These are phyloP conservation scores for Peronospora belbahrii DNA, from an alignment of 352 stramenopile genomes.

Conservation along the genomic window DNA sequence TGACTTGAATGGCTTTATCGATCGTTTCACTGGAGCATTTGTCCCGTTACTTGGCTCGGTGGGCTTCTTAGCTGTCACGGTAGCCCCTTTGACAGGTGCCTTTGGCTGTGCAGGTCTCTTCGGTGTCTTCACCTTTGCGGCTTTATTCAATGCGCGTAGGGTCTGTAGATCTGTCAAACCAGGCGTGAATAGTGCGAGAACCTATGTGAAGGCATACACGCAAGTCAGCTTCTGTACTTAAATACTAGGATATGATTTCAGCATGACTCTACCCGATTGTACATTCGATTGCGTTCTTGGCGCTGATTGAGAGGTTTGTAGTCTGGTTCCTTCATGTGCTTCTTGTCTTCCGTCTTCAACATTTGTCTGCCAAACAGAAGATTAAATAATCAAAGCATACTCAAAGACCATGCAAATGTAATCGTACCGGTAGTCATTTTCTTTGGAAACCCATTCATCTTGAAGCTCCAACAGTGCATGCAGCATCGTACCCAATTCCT, in stretches of 20 bases:
- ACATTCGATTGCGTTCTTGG: conserved; percentile 81
- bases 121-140: conserved; percentile 46
- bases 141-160: conserved; percentile 61
- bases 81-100: conserved; percentile 16
- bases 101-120: conserved; percentile 38
- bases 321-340: conserved; percentile 69
- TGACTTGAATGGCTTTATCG: conserved; percentile 74
- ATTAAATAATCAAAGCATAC: neutral
- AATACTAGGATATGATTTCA: neutral
- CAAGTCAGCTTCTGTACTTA: neutral
- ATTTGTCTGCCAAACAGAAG: conserved; percentile 49
- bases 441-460: conserved; percentile 77
- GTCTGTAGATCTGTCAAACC: conserved; percentile 61
- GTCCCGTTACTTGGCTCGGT: conserved; percentile 5
- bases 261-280: conserved; percentile 46
- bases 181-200: conserved; percentile 50
- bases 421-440: conserved; percentile 76
- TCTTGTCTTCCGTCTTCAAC: conserved; percentile 87
- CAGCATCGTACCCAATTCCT: conserved; percentile 38
- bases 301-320: conserved; percentile 63
- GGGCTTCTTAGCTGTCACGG: conserved; percentile 29
- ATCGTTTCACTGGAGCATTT: conserved; percentile 33
- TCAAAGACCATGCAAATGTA: neutral
- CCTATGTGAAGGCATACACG: conserved; percentile 17
- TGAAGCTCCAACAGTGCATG: conserved; percentile 45